Evolutionary conservation across 768 basidiomycete species (phyloP).

Genomic region (Thelephora ganbajun): DNA sequence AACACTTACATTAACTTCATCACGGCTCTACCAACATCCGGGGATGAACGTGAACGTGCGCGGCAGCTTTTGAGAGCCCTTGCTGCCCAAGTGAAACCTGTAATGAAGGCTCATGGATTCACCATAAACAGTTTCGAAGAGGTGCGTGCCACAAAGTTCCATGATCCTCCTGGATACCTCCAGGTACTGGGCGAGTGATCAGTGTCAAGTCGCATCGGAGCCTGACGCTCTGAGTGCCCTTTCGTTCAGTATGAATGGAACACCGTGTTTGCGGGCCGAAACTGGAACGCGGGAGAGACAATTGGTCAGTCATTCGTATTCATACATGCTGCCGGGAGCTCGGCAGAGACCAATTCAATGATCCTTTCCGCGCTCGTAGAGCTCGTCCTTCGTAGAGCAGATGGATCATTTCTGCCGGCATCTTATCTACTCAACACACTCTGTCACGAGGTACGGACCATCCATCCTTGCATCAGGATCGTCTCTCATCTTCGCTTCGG

Average conservation of each 20-base stretch:
- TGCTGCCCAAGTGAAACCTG: constrained; percentile 69
- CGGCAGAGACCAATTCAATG: background rate
- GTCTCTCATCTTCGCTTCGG: too few species aligned
- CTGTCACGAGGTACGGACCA: constrained; percentile 61
- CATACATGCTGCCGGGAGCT: constrained; percentile 1
- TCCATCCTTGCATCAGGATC: background rate
- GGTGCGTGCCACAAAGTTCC: constrained; percentile 24
- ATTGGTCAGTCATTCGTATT: constrained; percentile 32
- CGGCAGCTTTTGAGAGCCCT: constrained; percentile 62
- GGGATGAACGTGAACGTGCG: constrained; percentile 41
- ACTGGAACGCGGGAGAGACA: constrained; percentile 77
- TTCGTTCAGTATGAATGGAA: constrained; percentile 59
- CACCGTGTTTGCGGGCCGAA: constrained; percentile 64
- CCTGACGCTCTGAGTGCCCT: background rate
- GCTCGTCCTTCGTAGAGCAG: constrained; percentile 51
- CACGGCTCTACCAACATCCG: constrained; percentile 30
- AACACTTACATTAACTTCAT: constrained; percentile 74
- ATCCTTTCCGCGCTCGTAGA: constrained; percentile 28
- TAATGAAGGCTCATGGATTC: constrained; percentile 75
- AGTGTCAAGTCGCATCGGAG: too few species aligned
- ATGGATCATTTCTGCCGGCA: constrained; percentile 46
- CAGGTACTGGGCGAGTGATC: background rate
- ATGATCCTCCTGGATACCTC: background rate
- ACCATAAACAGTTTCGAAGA: constrained; percentile 71
- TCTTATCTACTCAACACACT: constrained; percentile 64